Evolutionary conservation across 768 basidiomycete species (phyloP).

Genomic region (Kwoniella europaea): DNA sequence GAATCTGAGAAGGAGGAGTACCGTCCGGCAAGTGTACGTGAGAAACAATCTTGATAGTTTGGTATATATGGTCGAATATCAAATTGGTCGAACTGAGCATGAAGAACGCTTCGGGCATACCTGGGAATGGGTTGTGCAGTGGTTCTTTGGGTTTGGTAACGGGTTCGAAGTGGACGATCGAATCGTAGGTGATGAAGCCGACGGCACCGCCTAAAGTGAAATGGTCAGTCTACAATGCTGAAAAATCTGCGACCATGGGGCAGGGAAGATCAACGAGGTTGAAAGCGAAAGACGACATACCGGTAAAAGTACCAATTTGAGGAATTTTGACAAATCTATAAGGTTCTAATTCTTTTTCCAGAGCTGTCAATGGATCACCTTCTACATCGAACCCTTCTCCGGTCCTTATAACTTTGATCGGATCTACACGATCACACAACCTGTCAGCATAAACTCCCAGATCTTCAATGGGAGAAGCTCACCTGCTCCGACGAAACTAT

Average conservation of each 20-base stretch:
- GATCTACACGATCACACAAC: constrained; percentile 66
- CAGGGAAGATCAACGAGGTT: background rate
- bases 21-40: constrained; percentile 87
- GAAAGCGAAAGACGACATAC: constrained; percentile 45
- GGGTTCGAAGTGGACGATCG: constrained; percentile 94
- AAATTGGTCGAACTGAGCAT: constrained; percentile 96
- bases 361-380: constrained; percentile 82
- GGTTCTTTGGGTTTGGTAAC: constrained; percentile 65
- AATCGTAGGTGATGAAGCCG: constrained; percentile 96
- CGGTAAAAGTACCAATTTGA: constrained; percentile 88
- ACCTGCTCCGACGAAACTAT: constrained; percentile 97
- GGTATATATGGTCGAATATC: constrained; percentile 95
- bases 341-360: constrained; percentile 82
- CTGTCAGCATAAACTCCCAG: constrained; percentile 2
- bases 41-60: constrained; percentile 91
- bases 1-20: constrained; percentile 64
- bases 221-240: background rate
- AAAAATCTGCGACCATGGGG: background rate
- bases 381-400: constrained; percentile 79
- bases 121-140: constrained; percentile 73
- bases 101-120: constrained; percentile 91
- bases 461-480: constrained; percentile 44
- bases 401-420: constrained; percentile 86
- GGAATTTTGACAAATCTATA: constrained; percentile 91
- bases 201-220: constrained; percentile 77